Evolutionary conservation across 345 rosid genomes (phyloP).

Genomic region (Aquilaria sinensis): DNA sequence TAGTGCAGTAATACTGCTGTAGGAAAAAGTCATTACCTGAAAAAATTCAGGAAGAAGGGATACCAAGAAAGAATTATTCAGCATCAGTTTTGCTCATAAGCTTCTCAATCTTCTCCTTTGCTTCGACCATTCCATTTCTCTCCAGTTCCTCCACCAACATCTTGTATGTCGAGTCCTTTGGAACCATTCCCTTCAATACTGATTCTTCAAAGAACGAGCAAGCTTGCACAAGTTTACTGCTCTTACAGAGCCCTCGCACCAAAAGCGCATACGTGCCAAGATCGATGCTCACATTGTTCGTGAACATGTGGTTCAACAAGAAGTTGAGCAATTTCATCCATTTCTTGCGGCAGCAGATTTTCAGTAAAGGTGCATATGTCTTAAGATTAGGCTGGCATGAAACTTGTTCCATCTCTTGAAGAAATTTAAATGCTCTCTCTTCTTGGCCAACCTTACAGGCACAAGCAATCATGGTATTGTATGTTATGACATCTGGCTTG

Average conservation of each 20-base stretch:
- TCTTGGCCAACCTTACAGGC: slow-evolving; percentile 51
- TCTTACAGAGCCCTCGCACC: slow-evolving; percentile 44
- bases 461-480: slow-evolving; percentile 53
- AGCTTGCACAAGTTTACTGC: slow-evolving; percentile 59
- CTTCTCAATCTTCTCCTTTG: slow-evolving; percentile 40
- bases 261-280: slow-evolving; percentile 48
- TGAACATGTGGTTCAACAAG: slow-evolving; percentile 60
- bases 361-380: slow-evolving; percentile 61
- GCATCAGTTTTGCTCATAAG: slow-evolving; percentile 21
- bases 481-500: slow-evolving; percentile 37
- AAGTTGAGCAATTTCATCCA: slow-evolving; percentile 58
- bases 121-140: slow-evolving; percentile 35
- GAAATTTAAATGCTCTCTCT: slow-evolving; percentile 56
- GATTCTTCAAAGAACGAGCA: slow-evolving; percentile 63
- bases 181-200: slow-evolving; percentile 59
- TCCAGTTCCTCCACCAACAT: slow-evolving; percentile 50
- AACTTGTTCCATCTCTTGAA: slow-evolving; percentile 56
- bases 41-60: neutral
- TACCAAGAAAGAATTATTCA: too few relatives aligned
- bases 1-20: too few relatives aligned
- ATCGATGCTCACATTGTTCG: slow-evolving; percentile 57
- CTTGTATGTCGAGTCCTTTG: slow-evolving; percentile 39
- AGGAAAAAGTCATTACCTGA: neutral
- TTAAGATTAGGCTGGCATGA: slow-evolving; percentile 49
- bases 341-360: slow-evolving; percentile 68